phyloP scores from a whole-genome alignment of 78 protist species.

The Dictyostelium capitatum region DNA sequence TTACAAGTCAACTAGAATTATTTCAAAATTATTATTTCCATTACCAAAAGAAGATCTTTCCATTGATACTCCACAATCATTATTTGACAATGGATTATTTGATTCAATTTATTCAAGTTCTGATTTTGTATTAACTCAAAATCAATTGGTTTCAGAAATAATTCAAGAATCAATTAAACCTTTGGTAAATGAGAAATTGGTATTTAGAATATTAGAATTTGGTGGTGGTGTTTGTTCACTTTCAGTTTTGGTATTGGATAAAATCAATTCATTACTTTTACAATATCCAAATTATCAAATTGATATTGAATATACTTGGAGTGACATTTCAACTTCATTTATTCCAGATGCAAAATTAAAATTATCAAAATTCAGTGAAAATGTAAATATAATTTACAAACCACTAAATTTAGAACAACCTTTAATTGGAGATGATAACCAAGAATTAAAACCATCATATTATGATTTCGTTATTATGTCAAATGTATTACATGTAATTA shows the following conservation, averaged over 20 bases:
- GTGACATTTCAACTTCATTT: slow-evolving; percentile 12
- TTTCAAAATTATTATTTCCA: slow-evolving; percentile 6
- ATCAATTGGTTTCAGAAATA: background rate
- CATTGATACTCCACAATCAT: background rate
- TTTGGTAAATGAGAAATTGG: background rate
- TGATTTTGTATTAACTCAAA: background rate
- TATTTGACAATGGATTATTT: background rate
- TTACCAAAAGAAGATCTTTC: background rate
- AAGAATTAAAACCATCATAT: background rate
- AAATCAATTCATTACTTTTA: background rate
- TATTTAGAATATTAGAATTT: slow-evolving; percentile 7
- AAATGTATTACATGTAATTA: slow-evolving; percentile 4
- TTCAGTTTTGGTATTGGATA: background rate
- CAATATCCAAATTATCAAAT: slow-evolving; percentile 2
- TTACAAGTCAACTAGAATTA: background rate
- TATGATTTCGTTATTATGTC: slow-evolving; percentile 23
- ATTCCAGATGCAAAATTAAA: background rate
- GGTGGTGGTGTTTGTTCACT: slow-evolving; percentile 1
- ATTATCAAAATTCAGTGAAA: background rate
- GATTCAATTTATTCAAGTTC: background rate
- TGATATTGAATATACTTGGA: slow-evolving; percentile 13
- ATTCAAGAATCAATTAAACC: background rate
- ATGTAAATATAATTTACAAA: background rate
- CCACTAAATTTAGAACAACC: background rate
- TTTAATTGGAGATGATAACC: background rate